Conservation (phyloP, 441 rosid genomes). For the Corymbia citriodora region DNA sequence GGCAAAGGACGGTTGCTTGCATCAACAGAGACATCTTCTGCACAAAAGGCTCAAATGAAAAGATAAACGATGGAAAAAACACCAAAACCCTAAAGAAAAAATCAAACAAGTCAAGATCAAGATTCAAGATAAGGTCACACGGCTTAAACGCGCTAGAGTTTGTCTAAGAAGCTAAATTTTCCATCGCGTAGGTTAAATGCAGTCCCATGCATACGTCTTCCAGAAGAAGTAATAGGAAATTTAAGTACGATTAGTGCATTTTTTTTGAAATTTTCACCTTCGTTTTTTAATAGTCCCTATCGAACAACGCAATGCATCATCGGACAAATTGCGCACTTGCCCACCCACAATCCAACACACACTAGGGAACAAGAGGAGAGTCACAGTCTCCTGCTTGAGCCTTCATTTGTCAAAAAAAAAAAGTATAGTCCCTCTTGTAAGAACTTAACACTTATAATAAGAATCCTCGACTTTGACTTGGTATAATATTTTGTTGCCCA, state of each 20-base stretch:
- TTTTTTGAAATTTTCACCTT: background rate
- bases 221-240: background rate
- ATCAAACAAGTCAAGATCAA: background rate
- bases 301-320: background rate
- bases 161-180: background rate
- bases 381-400: background rate
- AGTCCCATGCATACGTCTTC: background rate
- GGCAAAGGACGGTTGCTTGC: background rate
- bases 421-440: background rate
- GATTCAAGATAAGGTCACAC: background rate
- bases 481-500: background rate
- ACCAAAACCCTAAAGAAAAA: background rate
- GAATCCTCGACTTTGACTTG: background rate
- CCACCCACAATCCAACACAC: background rate
- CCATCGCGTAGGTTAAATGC: background rate
- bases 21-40: background rate
- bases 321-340: background rate
- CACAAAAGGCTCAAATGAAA: background rate
- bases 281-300: background rate
- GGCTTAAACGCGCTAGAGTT: background rate
- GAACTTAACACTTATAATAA: background rate
- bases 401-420: background rate
- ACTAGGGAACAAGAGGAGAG: background rate
- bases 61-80: accelerated
- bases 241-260: background rate